These are phyloP conservation scores for Emergomyces africanus DNA, from an alignment of 2,329 filamentous ascomycete species.

Conservation along the genomic window DNA sequence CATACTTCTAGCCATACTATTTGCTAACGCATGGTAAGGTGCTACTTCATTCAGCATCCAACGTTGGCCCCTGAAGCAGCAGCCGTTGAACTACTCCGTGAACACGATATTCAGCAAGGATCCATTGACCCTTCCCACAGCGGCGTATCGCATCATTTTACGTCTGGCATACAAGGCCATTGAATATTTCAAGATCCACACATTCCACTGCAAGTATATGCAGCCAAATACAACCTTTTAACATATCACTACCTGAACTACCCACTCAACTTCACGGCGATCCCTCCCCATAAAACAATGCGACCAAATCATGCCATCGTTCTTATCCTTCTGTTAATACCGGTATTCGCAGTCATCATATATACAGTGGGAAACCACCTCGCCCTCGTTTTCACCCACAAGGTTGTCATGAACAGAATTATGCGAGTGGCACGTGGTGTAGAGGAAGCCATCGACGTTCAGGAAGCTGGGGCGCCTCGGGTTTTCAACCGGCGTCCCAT, in stretches of 20 bases:
- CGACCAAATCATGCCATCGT: conserved; percentile 13
- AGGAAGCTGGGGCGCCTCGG: neutral
- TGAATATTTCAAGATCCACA: neutral
- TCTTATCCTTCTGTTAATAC: conserved; percentile 15
- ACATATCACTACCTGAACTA: neutral
- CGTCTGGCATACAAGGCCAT: neutral
- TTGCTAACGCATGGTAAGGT: neutral
- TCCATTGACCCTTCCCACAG: neutral
- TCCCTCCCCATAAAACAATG: conserved; percentile 9
- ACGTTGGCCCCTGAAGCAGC: neutral
- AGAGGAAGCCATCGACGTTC: conserved; percentile 8
- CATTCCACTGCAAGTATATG: too few relatives aligned
- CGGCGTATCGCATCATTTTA: neutral
- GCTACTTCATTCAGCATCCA: neutral
- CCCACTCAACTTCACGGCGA: neutral
- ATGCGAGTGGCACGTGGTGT: conserved; percentile 12
- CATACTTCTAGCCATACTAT: neutral
- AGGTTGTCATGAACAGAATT: conserved; percentile 7
- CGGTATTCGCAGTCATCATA: conserved; percentile 10
- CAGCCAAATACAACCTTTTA: neutral
- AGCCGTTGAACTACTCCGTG: neutral
- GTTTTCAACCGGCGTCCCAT: neutral
- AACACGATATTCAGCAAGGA: neutral
- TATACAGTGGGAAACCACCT: conserved; percentile 14
- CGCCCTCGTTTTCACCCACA: conserved; percentile 5